A percentile compares a stretch with the other conserved stretches of the same genome.
phyloP scores from a whole-genome alignment of 2,329 filamentous ascomycete species.

The Colletotrichum phormii region DNA sequence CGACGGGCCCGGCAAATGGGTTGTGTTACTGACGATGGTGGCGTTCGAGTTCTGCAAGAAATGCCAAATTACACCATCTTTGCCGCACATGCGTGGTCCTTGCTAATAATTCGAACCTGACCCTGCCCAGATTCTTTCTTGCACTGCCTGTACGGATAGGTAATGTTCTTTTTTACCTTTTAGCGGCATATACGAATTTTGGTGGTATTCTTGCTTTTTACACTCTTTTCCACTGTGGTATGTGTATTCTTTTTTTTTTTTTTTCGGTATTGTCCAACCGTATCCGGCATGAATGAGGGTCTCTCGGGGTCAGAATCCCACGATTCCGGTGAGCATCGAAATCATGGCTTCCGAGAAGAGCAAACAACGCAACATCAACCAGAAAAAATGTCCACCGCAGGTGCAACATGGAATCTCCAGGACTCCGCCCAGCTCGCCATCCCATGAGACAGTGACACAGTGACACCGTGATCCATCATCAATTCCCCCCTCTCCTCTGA shows the following conservation, averaged over 20 bases:
- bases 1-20: constrained; percentile 1
- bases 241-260: neutral
- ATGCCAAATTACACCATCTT: constrained; percentile 1
- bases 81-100: neutral
- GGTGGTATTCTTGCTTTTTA: constrained; percentile 1
- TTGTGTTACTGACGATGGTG: constrained; percentile 4
- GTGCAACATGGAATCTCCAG: neutral
- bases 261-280: neutral
- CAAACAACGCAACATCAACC: neutral
- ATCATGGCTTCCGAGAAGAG: neutral
- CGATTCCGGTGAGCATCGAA: constrained; percentile 15
- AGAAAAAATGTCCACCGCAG: constrained; percentile 5
- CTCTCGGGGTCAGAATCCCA: neutral
- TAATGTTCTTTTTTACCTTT: neutral
- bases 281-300: constrained; percentile 2
- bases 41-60: neutral
- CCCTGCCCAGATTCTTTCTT: neutral
- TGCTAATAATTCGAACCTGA: constrained; percentile 2
- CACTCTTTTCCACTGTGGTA: neutral
- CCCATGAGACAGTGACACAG: neutral
- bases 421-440: neutral
- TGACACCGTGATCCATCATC: neutral
- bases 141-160: neutral
- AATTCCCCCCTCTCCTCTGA: neutral
- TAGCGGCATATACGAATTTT: neutral